Percentiles rank a stretch among this genome's conserved stretches.
These are phyloP conservation scores for Gossypium mustelinum DNA, from an alignment of 345 rosid species.

Conservation along the genomic window DNA sequence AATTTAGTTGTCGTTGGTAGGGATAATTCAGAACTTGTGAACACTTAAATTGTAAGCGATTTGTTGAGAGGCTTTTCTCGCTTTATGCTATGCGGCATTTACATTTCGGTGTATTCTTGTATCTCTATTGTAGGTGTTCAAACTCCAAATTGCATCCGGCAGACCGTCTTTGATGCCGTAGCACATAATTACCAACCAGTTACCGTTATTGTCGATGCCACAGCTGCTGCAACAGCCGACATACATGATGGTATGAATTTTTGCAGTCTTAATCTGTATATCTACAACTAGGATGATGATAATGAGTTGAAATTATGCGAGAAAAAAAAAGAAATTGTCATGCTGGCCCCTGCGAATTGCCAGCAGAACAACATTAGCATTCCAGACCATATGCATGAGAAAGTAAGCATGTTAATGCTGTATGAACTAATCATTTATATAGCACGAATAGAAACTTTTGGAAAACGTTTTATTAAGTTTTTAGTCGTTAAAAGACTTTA, in stretches of 20 bases:
- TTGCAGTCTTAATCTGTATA: not conserved
- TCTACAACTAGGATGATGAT: not conserved
- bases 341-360: not conserved
- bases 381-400: not conserved
- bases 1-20: conserved; percentile 58
- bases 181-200: conserved; percentile 56
- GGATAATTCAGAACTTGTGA: conserved; percentile 11
- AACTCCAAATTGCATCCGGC: conserved; percentile 82
- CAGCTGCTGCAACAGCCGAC: conserved; percentile 83
- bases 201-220: conserved; percentile 65
- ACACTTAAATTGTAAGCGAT: not conserved
- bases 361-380: not conserved
- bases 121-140: conserved; percentile 53
- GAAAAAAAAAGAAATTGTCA: conserved; percentile 1
- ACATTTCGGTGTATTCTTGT: not conserved
- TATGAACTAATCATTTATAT: not conserved
- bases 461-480: no score
- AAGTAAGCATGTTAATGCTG: not conserved
- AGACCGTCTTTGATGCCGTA: conserved; percentile 80
- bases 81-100: not conserved
- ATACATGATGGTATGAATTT: conserved; percentile 51
- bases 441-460: no score
- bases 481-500: no score
- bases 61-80: not conserved
- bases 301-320: not conserved